Percentiles rank a stretch among this genome's conserved stretches.
Evolutionary conservation across 257 asterid genomes (phyloP).

Genomic region (Solanum phureja): DNA sequence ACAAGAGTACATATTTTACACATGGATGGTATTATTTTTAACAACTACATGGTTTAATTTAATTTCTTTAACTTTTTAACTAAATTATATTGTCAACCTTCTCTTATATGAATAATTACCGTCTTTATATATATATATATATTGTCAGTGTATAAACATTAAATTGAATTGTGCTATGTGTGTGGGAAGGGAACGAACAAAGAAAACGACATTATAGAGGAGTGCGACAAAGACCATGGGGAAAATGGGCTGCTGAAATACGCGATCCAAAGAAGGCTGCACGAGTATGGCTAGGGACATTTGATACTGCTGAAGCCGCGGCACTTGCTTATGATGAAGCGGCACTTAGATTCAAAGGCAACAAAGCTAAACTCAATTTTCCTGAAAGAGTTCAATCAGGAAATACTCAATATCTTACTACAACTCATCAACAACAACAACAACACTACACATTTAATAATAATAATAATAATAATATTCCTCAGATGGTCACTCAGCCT

Average conservation of each 20-base stretch:
- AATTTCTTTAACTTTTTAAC: not conserved
- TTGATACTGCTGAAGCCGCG: slow-evolving; percentile 1
- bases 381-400: not conserved
- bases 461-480: not conserved
- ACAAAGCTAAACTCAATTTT: slow-evolving; percentile 5
- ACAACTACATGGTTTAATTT: not conserved
- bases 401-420: not conserved
- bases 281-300: slow-evolving; percentile 4
- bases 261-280: slow-evolving; percentile 8
- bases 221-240: slow-evolving; percentile 2
- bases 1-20: not conserved
- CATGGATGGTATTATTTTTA: not conserved
- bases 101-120: not conserved
- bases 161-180: not conserved
- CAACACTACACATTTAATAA: not conserved
- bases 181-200: not conserved
- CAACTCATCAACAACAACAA: not conserved
- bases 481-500: not conserved
- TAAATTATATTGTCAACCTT: not conserved
- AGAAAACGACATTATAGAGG: slow-evolving; percentile 3
- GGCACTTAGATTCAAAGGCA: slow-evolving; percentile 5
- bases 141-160: not conserved
- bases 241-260: slow-evolving; percentile 9
- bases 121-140: too few relatives aligned
- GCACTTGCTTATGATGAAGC: slow-evolving; percentile 6